Conservation (phyloP, 2,329 filamentous ascomycete genomes). For the Pseudocercospora macadamiae region DNA sequence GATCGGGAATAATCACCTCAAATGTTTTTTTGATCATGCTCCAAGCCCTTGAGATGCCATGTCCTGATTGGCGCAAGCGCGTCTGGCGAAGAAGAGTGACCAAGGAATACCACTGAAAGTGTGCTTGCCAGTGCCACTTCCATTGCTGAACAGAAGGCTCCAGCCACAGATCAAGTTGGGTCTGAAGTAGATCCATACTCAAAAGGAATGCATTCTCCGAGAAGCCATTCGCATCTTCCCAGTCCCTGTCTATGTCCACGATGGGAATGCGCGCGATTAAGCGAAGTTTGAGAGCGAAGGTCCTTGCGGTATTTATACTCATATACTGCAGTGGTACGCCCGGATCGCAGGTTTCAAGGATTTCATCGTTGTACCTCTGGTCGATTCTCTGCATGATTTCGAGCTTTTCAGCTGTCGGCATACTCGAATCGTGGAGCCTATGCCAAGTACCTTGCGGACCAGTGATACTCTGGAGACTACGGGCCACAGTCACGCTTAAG, state of each 20-base stretch:
- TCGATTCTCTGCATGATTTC: constrained; percentile 31
- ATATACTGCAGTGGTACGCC: constrained; percentile 31
- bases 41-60: constrained; percentile 27
- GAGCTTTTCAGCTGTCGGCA: constrained; percentile 29
- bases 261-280: constrained; percentile 30
- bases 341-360: constrained; percentile 31
- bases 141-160: constrained; percentile 32
- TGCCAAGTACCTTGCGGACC: constrained; percentile 31
- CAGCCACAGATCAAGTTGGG: constrained; percentile 32
- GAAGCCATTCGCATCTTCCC: constrained; percentile 26
- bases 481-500: constrained; percentile 23
- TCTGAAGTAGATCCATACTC: constrained; percentile 29
- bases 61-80: constrained; percentile 24
- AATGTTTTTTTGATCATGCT: constrained; percentile 28
- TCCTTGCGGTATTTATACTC: constrained; percentile 30
- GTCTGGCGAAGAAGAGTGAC: constrained; percentile 31
- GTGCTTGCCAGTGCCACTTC: constrained; percentile 34
- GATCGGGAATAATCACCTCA: constrained; percentile 30
- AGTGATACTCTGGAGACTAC: constrained; percentile 26
- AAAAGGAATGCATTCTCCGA: constrained; percentile 32
- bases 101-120: constrained; percentile 35
- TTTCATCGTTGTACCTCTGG: constrained; percentile 27
- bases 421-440: constrained; percentile 25
- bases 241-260: constrained; percentile 25
- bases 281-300: constrained; percentile 30